Base-by-base conservation (phyloP, 2,329 filamentous ascomycete genomes). In the Diaporthe citriasiana region DNA sequence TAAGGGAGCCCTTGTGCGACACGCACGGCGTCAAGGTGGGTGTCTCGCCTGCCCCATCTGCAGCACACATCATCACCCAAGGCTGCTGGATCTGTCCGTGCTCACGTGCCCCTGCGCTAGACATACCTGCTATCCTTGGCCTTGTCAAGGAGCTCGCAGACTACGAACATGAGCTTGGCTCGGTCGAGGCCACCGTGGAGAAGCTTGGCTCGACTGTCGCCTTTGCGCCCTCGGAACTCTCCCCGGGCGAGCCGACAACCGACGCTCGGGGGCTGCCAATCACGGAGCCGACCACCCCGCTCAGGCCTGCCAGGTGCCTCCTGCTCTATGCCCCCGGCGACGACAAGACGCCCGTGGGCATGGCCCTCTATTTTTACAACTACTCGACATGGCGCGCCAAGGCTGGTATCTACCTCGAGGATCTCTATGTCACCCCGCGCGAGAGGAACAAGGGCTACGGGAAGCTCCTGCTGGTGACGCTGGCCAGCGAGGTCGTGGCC, bases 331-430 rank as follows among this genome's bases (percentile, higher is more conserved):
- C 88, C 30, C 83, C 86, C 15, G 83, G 84, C 72, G 35, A 55
- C 8, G 83, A 85, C 15, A 80, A 84, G 51, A 82, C 85, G 38
- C 82, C 82, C 0, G 93, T 91, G 0, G 95, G 93, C 63, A 94
- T 98, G 89, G 95, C 95, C 1, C 84, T 98, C 53, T 98, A 95
- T 85, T 98, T 97, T 83, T 95, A 96, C 87, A 98, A 96, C 84
- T 98, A 98, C 85, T 95, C 92, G 80, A 98, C 96, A 0, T 98
- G 97, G 97, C 90, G 93, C 12, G 90, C 93, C n/a, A 90, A 90
- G 59, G 91, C 95, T 0, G 96, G 96, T 3, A 93, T 99, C 80
- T 98, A 97, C 83, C 91, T 98, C 50, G 96, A 98, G 83, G 96
- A 98, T 81, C 86, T 98, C n/a, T 98, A 93, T 80, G 94, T 99